These are phyloP conservation scores for Tulasnella sp. DNA, from an alignment of 768 basidiomycete species.

Conservation along the genomic window DNA sequence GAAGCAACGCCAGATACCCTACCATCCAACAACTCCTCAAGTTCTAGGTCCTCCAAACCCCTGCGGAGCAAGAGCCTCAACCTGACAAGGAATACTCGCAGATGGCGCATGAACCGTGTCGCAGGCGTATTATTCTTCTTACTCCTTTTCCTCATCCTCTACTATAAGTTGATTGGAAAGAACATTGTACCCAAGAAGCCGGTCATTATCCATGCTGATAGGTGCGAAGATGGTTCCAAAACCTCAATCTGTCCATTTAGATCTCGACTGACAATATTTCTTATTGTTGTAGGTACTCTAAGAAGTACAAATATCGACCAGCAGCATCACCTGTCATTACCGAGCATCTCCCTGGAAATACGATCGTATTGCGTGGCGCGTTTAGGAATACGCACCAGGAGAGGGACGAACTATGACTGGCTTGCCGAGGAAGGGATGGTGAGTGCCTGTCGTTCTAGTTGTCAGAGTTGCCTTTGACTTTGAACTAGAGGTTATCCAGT, in stretches of 20 bases:
- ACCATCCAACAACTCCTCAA: neutral
- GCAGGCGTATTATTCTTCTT: constrained; percentile 35
- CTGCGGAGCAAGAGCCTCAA: neutral
- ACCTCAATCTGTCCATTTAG: neutral
- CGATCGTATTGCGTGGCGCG: constrained; percentile 56
- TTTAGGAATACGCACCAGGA: constrained; percentile 10
- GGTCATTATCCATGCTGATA: constrained; percentile 48
- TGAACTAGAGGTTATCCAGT: no score
- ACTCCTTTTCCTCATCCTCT: constrained; percentile 37
- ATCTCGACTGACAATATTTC: neutral
- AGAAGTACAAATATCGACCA: constrained; percentile 69
- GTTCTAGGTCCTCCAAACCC: neutral
- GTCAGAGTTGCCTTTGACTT: no score
- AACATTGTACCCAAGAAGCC: constrained; percentile 25
- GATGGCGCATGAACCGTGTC: constrained; percentile 31
- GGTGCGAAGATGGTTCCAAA: constrained; percentile 35
- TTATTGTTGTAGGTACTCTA: constrained; percentile 52
- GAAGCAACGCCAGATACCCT: neutral
- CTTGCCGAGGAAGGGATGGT: no score
- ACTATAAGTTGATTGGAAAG: constrained; percentile 28
- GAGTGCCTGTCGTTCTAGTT: no score
- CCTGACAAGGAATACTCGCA: neutral
- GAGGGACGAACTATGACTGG: constrained; percentile 10
- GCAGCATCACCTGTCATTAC: constrained; percentile 79
- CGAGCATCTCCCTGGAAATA: constrained; percentile 62